Evolutionary conservation across 768 basidiomycete species (phyloP).

Genomic region (Suillus americanus): DNA sequence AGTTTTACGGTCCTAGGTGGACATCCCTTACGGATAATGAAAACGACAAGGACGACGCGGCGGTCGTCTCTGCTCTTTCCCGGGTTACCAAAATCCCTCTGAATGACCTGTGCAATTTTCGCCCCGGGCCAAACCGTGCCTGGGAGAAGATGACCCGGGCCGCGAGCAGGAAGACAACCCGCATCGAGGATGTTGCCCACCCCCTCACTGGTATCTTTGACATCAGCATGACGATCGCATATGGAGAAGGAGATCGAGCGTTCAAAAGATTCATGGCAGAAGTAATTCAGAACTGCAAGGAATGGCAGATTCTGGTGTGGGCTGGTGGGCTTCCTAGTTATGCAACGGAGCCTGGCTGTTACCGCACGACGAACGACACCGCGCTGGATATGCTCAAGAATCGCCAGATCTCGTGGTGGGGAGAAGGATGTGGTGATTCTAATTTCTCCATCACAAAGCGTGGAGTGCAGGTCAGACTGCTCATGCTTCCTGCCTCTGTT

Average conservation of each 20-base stretch:
- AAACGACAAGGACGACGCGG: slow-evolving; percentile 7
- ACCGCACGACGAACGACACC: not conserved
- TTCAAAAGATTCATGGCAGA: slow-evolving; percentile 15
- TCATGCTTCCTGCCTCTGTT: slow-evolving; percentile 2
- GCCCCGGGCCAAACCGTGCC: slow-evolving; percentile 6
- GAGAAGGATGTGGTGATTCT: slow-evolving; percentile 1
- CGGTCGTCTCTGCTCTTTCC: not conserved
- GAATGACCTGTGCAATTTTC: slow-evolving; percentile 6
- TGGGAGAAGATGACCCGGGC: slow-evolving; percentile 16
- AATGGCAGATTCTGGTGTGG: slow-evolving; percentile 12
- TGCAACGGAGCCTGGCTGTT: slow-evolving; percentile 1
- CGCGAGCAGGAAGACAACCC: slow-evolving; percentile 14
- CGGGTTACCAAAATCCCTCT: slow-evolving; percentile 8
- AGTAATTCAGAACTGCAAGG: slow-evolving; percentile 9
- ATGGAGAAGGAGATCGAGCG: slow-evolving; percentile 18
- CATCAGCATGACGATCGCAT: slow-evolving; percentile 13
- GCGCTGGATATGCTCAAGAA: slow-evolving; percentile 2
- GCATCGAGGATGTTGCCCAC: slow-evolving; percentile 18
- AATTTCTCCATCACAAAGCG: slow-evolving; percentile 8
- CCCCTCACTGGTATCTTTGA: slow-evolving; percentile 17
- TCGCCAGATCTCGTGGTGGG: slow-evolving; percentile 5
- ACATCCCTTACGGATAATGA: not conserved
- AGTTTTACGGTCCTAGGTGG: slow-evolving; percentile 15
- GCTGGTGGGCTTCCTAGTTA: not conserved
- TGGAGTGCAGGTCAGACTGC: slow-evolving; percentile 8